A percentile compares a stretch with the other conserved stretches of the same genome.
Evolutionary conservation across 2,329 filamentous ascomycete species (phyloP).

Genomic region (Botrytis hyacinthi): DNA sequence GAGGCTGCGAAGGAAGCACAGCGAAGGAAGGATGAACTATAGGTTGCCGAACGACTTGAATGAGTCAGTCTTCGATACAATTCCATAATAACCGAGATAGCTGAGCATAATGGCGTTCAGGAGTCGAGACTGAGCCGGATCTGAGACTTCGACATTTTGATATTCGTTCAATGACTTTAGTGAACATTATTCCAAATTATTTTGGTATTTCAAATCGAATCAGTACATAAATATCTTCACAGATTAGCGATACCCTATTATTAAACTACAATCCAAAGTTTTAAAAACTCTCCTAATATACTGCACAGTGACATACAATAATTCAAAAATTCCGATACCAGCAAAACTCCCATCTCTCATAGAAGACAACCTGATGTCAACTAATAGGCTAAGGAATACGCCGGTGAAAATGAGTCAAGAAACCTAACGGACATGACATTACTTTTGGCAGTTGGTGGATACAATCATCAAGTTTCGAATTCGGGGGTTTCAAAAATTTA

Average conservation of each 20-base stretch:
- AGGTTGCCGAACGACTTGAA: constrained; percentile 13
- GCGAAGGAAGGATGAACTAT: constrained; percentile 37
- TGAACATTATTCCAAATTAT: background rate
- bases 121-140: background rate
- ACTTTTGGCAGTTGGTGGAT: background rate
- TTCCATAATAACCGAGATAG: background rate
- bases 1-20: constrained; percentile 38
- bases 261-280: background rate
- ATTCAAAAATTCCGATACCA: background rate
- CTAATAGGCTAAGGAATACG: background rate
- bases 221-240: background rate
- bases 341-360: background rate
- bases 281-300: background rate
- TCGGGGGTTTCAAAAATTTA: background rate
- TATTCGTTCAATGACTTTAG: background rate
- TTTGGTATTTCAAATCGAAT: background rate
- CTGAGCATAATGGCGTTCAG: background rate
- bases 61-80: background rate
- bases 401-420: background rate
- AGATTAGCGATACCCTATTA: background rate
- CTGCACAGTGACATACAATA: background rate
- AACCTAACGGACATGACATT: background rate
- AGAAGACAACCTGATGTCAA: background rate
- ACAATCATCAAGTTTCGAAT: background rate
- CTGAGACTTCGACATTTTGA: background rate